Conservation (phyloP, 192 early-diverging fungal genomes). For the Coemansia asiatica region DNA sequence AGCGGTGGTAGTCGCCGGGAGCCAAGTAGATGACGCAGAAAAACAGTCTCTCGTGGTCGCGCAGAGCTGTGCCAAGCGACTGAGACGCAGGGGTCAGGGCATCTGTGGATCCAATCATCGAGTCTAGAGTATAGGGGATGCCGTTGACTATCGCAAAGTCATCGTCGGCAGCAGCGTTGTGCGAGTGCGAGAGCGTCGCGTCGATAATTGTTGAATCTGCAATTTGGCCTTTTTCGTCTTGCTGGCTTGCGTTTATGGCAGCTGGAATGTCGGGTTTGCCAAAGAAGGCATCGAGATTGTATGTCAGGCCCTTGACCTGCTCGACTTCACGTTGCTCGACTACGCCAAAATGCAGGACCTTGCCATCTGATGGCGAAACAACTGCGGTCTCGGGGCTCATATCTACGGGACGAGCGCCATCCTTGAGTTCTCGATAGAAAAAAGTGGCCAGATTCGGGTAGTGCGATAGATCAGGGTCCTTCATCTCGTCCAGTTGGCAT, state of each 20-base stretch:
- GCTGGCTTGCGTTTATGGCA: not conserved
- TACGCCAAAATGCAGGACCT: conserved; percentile 84
- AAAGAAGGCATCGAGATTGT: conserved; percentile 84
- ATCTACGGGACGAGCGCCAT: conserved; percentile 71
- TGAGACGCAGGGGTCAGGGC: conserved; percentile 30
- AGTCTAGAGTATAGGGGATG: conserved; percentile 78
- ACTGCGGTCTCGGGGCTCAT: conserved; percentile 55
- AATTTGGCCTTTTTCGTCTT: conserved; percentile 12
- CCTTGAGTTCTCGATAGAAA: conserved; percentile 89
- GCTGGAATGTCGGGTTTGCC: conserved; percentile 54
- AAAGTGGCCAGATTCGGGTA: conserved; percentile 89
- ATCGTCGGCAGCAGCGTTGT: conserved; percentile 71
- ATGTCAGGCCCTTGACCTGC: conserved; percentile 93
- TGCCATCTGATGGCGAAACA: conserved; percentile 87
- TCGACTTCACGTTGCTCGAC: conserved; percentile 79
- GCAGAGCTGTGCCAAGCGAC: conserved; percentile 49
- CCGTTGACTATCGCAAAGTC: conserved; percentile 88
- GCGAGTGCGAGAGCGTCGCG: conserved; percentile 55
- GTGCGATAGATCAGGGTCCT: conserved; percentile 69
- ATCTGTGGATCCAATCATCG: conserved; percentile 63
- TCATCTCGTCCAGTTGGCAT: conserved; percentile 94
- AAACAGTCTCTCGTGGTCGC: conserved; percentile 73
- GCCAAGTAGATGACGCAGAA: conserved; percentile 95
- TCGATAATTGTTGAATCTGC: conserved; percentile 51
- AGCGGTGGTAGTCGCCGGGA: conserved; percentile 98